These are phyloP conservation scores for Haberlea rhodopensis DNA, from an alignment of 257 asterid genomes.

Conservation along the genomic window DNA sequence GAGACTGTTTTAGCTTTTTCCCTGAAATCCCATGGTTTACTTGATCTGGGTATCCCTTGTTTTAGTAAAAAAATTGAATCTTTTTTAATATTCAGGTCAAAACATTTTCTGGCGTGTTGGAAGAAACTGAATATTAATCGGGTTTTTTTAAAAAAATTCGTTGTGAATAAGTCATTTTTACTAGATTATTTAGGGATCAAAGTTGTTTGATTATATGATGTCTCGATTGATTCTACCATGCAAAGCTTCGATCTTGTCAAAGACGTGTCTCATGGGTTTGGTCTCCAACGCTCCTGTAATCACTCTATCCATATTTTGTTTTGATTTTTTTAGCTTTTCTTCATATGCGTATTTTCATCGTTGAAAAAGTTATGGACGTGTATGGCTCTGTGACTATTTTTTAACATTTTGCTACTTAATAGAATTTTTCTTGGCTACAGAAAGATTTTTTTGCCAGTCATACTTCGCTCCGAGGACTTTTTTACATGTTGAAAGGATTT, in stretches of 20 bases:
- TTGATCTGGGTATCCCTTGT: constrained; percentile 23
- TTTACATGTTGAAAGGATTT: no score
- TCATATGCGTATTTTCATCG: not conserved
- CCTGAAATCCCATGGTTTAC: constrained; percentile 12
- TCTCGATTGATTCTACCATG: constrained; percentile 80
- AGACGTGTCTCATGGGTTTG: constrained; percentile 80
- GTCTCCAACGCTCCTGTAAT: constrained; percentile 78
- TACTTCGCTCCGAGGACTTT: no score
- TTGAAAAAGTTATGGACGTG: not conserved
- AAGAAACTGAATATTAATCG: constrained; percentile 9
- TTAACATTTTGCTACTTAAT: no score
- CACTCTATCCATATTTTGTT: constrained; percentile 34
- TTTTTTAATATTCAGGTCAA: not conserved
- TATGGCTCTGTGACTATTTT: not conserved
- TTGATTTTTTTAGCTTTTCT: not conserved
- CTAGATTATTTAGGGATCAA: constrained; percentile 35
- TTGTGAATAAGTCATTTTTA: not conserved
- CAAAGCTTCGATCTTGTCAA: constrained; percentile 71
- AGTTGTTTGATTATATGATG: constrained; percentile 51
- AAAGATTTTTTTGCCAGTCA: no score
- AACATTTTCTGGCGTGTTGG: not conserved
- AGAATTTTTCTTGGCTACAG: no score
- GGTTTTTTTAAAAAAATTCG: not conserved
- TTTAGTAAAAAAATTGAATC: constrained; percentile 22
- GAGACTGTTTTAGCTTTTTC: constrained; percentile 18